These are phyloP conservation scores for Chaetomium fimeti DNA, from an alignment of 495 filamentous ascomycete species.

Conservation along the genomic window DNA sequence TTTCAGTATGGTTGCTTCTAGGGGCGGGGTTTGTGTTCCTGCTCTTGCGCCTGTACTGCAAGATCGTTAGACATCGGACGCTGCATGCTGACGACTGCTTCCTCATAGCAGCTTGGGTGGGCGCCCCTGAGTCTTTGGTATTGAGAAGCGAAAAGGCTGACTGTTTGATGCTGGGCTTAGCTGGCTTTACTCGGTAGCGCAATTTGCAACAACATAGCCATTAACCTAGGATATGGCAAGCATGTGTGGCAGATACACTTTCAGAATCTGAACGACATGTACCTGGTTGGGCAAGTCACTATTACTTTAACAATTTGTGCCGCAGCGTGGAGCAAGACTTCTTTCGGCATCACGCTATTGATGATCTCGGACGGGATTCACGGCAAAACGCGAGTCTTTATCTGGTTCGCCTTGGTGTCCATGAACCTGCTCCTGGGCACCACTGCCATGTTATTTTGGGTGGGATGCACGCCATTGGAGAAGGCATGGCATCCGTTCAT, in stretches of 20 bases:
- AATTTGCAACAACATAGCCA: constrained; percentile 26
- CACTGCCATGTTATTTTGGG: constrained; percentile 1
- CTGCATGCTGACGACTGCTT: constrained; percentile 33
- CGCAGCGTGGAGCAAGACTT: constrained; percentile 1
- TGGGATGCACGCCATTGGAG: neutral
- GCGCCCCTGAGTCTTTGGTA: neutral
- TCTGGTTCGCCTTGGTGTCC: constrained; percentile 8
- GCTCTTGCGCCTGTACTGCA: constrained; percentile 37
- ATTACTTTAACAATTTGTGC: constrained; percentile 2
- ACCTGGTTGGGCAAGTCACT: neutral
- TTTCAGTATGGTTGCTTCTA: constrained; percentile 34
- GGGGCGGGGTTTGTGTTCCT: constrained; percentile 31
- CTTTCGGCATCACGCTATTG: neutral
- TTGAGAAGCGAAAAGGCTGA: neutral
- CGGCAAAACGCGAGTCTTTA: neutral
- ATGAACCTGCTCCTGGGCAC: neutral
- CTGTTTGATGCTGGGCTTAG: constrained; percentile 3
- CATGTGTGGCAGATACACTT: constrained; percentile 32
- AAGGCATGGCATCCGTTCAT: constrained; percentile 8
- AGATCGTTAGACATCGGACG: constrained; percentile 28
- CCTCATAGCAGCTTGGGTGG: constrained; percentile 34
- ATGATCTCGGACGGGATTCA: constrained; percentile 3
- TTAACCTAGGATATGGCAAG: constrained; percentile 33
- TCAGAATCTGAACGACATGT: constrained; percentile 24
- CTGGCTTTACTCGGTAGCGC: constrained; percentile 25